Evolutionary conservation across 2,329 filamentous ascomycete species (phyloP), one percentile per base, ranked within the genome.

Genomic region (Plenodomus tracheiphilus): DNA sequence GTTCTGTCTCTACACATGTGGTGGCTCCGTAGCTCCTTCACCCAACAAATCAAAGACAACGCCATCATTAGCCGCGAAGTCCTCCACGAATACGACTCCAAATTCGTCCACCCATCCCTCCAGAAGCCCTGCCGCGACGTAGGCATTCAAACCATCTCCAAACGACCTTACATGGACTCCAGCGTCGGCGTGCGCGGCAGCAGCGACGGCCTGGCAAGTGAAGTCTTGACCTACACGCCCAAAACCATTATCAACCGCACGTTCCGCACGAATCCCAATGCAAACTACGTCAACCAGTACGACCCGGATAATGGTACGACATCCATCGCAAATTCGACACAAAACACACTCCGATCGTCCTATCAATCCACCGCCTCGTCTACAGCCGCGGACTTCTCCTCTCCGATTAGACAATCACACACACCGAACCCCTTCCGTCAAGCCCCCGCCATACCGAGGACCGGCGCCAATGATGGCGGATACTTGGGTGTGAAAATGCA

Each of bases 41-140:
- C 83, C 3, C 92, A 93, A 68, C 92, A 97, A 70, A 84, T 84
- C 52, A 96, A 91, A 68, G 94, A 99, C 71, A 84, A 84, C 2
- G 81, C 85, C 2, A 81, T 97, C 39, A 88, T 99, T 49, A 91
- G 96, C 60, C 91, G 88, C 61, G 89, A 97, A 73, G 93, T 97
- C 4, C 81, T 97, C 74, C 87, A 91, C 69, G 94, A 99, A 74
- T 99, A 99, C 68, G 91, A 97, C 68, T 89, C 85, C 60, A 99
- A 99, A 75, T 97, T 88, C 66, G 94, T 99, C 1, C 91, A 95
- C 65, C 94, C 94, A 2, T 82, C 86, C 10, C 83, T 96, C n/a
- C 89, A 95, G 61, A 89, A 88, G 7, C 79, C 88, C 4, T 89
- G 95, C 57, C 79, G 86, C 57, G 83, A 88, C 64, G 91, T 93